Evolutionary conservation across 148 eudicot species (phyloP), one percentile per base, ranked within the genome.

Genomic region (Limonium bicolor): DNA sequence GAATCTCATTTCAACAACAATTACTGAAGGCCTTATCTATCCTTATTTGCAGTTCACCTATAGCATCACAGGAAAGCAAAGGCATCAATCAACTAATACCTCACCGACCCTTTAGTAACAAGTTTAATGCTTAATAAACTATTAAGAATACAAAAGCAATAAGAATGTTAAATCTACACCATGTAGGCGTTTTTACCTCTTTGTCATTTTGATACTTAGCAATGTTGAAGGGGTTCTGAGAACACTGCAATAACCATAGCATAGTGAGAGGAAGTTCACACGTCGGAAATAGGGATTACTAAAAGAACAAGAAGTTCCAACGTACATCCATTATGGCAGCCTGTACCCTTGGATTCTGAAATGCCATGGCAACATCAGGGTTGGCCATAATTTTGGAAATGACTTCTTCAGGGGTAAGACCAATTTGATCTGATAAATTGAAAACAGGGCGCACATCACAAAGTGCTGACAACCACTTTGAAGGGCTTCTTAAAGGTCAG

Each of bases 281-380:
- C n/a, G n/a, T n/a, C n/a, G 3, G 7, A 11, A 24, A 48, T 27
- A 3, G 2, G 43, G n/a, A n/a, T n/a, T n/a, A n/a, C n/a, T n/a
- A n/a, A n/a, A n/a, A n/a, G n/a, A n/a, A n/a, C n/a, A n/a, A n/a
- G n/a, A n/a, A n/a, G n/a, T n/a, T n/a, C n/a, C n/a, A 53, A 36
- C 79, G 50, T 90, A 92, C 99, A 46, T 92, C 99, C 94, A 85
- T 73, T 54, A 92, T 81, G 51, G 99, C 99, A 58, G 79, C 80
- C 73, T 85, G 99, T 58, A 92, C 78, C 71, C 93, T 73, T 19
- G 99, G 99, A 51, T 92, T 92, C 41, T 92, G 99, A 43, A 92
- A 92, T 37, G 94, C 99, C 95, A 73, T 81, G 53, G 95, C 88
- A 54, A 85, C 67, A 42, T 92, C 99, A 36, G 99, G 99, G 62